Conservation (phyloP, 176 grass and related monocot species). For the Aechmea fasciata region DNA sequence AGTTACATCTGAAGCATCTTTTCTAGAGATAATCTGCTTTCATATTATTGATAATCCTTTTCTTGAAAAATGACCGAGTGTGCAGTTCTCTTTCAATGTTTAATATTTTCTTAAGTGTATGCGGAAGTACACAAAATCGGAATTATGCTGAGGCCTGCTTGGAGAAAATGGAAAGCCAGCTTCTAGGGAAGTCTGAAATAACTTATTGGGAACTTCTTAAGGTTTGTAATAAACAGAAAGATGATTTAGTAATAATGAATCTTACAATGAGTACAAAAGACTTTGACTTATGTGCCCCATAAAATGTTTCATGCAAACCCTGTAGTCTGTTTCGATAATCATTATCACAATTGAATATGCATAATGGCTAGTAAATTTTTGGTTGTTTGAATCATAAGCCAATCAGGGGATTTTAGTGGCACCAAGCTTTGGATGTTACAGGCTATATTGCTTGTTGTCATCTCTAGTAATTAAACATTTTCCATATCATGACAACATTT, state of each 20-base stretch:
- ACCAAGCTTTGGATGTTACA: too few relatives aligned
- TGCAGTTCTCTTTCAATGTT: constrained; percentile 44
- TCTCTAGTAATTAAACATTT: too few relatives aligned
- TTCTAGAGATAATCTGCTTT: neutral
- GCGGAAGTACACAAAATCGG: constrained; percentile 25
- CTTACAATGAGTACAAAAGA: neutral
- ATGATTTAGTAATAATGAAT: constrained; percentile 1
- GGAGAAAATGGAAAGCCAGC: constrained; percentile 59
- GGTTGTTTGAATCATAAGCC: too few relatives aligned
- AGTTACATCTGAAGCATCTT: neutral
- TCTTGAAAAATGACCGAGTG: constrained; percentile 38
- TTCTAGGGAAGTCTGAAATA: constrained; percentile 82
- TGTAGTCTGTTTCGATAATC: neutral
- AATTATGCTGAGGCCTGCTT: constrained; percentile 43
- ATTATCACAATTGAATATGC: too few relatives aligned
- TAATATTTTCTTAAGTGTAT: constrained; percentile 64
- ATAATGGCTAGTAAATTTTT: too few relatives aligned
- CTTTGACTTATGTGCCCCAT: neutral
- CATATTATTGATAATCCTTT: constrained; percentile 19
- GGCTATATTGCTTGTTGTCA: too few relatives aligned
- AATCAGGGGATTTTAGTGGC: too few relatives aligned
- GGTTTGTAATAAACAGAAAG: constrained; percentile 39
- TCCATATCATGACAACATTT: too few relatives aligned
- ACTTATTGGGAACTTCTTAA: constrained; percentile 83
- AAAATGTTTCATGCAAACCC: neutral